Conservation (phyloP, 768 basidiomycete species). For the Pulveroboletus ravenelii region DNA sequence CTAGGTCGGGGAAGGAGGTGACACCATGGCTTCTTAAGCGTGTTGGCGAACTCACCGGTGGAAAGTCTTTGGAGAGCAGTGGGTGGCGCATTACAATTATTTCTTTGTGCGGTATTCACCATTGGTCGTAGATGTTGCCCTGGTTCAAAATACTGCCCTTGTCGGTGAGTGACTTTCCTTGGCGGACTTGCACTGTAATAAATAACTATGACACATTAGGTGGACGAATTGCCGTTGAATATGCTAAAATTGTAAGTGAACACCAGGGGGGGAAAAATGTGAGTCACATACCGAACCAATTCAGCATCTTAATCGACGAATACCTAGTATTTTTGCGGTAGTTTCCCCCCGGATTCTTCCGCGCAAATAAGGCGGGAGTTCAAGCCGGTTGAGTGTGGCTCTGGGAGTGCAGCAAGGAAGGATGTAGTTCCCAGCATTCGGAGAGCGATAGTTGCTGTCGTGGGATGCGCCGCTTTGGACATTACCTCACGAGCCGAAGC, state of each 20-base stretch:
- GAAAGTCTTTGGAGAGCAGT: conserved; percentile 71
- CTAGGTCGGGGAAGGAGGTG: conserved; percentile 78
- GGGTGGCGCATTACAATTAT: conserved; percentile 23
- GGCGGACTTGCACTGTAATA: neutral
- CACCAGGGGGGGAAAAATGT: conserved; percentile 16
- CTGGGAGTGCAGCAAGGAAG: neutral
- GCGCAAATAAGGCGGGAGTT: neutral
- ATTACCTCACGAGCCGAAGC: conserved; percentile 59
- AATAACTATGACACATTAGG: conserved; percentile 38
- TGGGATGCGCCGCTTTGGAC: conserved; percentile 89
- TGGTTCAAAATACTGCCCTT: conserved; percentile 83
- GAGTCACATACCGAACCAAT: conserved; percentile 1
- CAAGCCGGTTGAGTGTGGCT: neutral
- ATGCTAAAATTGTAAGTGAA: conserved; percentile 47
- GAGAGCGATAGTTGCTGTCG: conserved; percentile 55
- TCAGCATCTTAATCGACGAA: neutral
- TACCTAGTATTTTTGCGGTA: conserved; percentile 12
- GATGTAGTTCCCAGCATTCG: conserved; percentile 2
- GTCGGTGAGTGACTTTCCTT: conserved; percentile 51
- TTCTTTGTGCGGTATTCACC: conserved; percentile 1
- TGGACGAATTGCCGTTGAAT: conserved; percentile 73
- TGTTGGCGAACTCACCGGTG: conserved; percentile 74
- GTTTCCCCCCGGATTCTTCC: neutral
- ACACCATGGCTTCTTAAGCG: conserved; percentile 92
- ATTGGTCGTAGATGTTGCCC: conserved; percentile 62